A percentile compares a stretch with the other conserved stretches of the same genome.
These are phyloP conservation scores for Phaeosphaeria sp. DNA, from an alignment of 2,329 filamentous ascomycete species.

Conservation along the genomic window DNA sequence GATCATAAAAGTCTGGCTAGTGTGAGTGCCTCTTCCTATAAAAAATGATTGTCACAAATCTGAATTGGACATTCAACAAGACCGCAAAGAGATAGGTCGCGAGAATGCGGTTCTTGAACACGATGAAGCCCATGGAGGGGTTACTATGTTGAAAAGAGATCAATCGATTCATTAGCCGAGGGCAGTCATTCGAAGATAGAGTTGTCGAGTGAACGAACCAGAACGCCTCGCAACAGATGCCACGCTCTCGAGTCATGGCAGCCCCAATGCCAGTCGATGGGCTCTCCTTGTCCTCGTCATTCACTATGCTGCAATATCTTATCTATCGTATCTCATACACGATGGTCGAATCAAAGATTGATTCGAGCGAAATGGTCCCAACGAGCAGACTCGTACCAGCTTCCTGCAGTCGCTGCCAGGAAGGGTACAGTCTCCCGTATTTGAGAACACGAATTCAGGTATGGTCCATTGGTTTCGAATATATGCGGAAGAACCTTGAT, in stretches of 20 bases:
- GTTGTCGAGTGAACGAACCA: neutral
- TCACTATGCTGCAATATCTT: neutral
- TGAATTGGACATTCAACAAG: no score
- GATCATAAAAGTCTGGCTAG: neutral
- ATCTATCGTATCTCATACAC: neutral
- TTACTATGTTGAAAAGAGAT: no score
- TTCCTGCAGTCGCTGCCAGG: neutral
- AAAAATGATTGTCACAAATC: no score
- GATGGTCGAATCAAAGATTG: neutral
- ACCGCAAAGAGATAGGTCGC: no score
- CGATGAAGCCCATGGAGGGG: no score
- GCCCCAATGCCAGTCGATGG: neutral
- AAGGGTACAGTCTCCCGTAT: neutral
- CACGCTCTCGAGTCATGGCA: neutral
- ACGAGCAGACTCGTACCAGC: neutral
- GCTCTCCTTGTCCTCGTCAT: neutral
- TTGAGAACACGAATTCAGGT: neutral
- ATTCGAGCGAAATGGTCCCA: neutral
- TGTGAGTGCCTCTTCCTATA: no score
- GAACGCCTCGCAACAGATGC: neutral
- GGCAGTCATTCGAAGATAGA: neutral
- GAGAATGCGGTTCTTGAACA: no score
- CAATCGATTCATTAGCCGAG: no score
- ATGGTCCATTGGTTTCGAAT: no score
- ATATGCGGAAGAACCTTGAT: no score